These are phyloP conservation scores for Aspergillus udagawae DNA, from an alignment of 2,329 filamentous ascomycete genomes.

Conservation along the genomic window DNA sequence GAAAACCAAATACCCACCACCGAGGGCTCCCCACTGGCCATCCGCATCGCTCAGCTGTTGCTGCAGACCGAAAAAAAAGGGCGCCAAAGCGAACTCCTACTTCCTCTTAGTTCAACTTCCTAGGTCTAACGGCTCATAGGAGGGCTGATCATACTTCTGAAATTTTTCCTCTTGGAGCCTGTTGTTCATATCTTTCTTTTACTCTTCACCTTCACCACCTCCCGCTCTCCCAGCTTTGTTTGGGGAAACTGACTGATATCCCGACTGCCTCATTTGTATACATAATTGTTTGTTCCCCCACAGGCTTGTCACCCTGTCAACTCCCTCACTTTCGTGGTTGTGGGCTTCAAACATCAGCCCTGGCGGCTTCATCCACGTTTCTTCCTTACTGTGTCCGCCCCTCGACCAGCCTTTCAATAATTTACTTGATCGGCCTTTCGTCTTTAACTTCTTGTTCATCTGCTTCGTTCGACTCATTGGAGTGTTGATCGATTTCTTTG, in stretches of 20 bases:
- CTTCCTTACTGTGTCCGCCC: conserved; percentile 15
- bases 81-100: not conserved
- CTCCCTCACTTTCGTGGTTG: conserved; percentile 10
- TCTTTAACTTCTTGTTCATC: conserved; percentile 11
- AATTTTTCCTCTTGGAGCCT: not conserved
- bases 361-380: conserved; percentile 23
- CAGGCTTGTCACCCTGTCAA: conserved; percentile 5
- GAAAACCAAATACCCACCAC: not conserved
- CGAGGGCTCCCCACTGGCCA: not conserved
- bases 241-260: conserved; percentile 6
- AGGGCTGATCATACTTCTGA: not conserved
- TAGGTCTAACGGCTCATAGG: not conserved
- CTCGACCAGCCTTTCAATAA: conserved; percentile 9
- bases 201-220: not conserved
- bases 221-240: conserved; percentile 9
- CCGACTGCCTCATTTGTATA: not conserved
- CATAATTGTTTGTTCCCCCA: not conserved
- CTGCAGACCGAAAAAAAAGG: not conserved
- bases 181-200: not conserved
- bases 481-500: conserved; percentile 1
- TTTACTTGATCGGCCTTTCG: conserved; percentile 10
- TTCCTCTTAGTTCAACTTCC: not conserved
- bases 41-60: not conserved
- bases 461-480: conserved; percentile 2
- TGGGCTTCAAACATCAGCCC: conserved; percentile 19